Base-by-base conservation (phyloP, 805 yeast genomes). In the Candida caryicola region DNA sequence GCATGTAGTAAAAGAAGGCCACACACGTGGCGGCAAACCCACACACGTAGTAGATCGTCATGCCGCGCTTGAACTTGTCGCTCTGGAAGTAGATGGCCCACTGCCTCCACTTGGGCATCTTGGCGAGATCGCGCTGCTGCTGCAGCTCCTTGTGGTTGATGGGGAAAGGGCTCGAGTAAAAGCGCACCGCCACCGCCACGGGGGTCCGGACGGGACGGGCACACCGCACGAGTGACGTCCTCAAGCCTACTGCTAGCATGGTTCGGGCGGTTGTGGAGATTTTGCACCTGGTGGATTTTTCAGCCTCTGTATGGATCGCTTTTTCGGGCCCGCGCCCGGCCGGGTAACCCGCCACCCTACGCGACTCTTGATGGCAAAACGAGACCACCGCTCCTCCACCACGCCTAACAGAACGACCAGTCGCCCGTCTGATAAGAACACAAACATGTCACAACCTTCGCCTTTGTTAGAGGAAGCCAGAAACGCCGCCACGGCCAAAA, bases 1-100 rank as follows among this genome's bases (percentile, higher is more conserved):
- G 69, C 79, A 84, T 81, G 55, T 81, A 79, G 52, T 72, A 73
- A 40, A 77, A 71, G 36, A 87, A 85, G 40, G 81, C 75, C 15
- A 74, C 65, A 19, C 79, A 56, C 51, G 82, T 74, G 7, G 74
- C 63, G 2, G 69, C 67, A 54, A 83, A 83, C 2, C 78, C 73
- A n/a, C 75, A 77, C 29, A 85, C 54, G 45, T 83, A 76, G 54
- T 73, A 78, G 48, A 77, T 76, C 4, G 89, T 81, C 69, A 83
- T 69, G 7, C 54, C 50, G 50, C 74, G 79, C 43, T 77, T 74
- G 60, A 83, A 83, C 37, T 74, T 71, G 37, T 73, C 73, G 2
- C 82, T 71, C 38, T 80, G 57, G 37, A 61, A 54, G 44, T 66
- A 66, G n/a, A 45, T 42, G 4, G 64, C 71, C 69, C 70, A 69